Evolutionary conservation across 2,329 filamentous ascomycete species (phyloP), one percentile per base, ranked within the genome.

Genomic region (Dryadomyces quercus-mongolicae): DNA sequence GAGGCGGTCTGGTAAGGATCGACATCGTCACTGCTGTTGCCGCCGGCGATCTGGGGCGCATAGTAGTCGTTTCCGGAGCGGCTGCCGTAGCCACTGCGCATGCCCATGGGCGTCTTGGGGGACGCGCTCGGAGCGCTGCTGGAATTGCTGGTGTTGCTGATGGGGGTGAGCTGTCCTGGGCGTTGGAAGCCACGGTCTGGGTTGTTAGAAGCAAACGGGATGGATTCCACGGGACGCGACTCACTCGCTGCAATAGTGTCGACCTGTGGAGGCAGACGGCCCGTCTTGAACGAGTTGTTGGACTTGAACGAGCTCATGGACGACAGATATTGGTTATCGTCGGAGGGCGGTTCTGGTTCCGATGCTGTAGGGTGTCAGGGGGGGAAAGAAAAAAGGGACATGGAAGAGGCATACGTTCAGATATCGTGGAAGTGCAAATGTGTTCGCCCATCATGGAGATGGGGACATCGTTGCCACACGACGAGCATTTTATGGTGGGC

Each of bases 391-490:
- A 8, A 9, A 49, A 21, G n/a, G 25, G 16, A 49, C 34, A 13
- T 36, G n/a, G 6, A 16, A 43, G 16, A 40, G 5, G 45, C 63
- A 60, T 68, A 74, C 78, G 66, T 63, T 77, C 76, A 63, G 71
- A 70, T 69, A 73, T 64, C 18, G 57, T 71, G 48, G 68, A 67
- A 68, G 40, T 16, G 21, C 90, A 95, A 57, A 88, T 67, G 72
- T 95, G 90, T 58, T 94, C 88, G 58, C 88, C 88, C 84, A 95
- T 86, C 67, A 84, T 74, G 44, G 86, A 85, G 61, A 95, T 93
- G 65, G 91, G 85, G 56, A 95, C 87, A 63, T 91, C 81, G 44
- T 73, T 69, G 44, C 82, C 80, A 66, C 89, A 95, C 71, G 77
- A 82, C 53, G 89, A 94, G 70, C 89, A 95, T 75, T 92, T 95